Base-by-base conservation (phyloP, 352 stramenopile genomes). In the Pythium sp. region DNA sequence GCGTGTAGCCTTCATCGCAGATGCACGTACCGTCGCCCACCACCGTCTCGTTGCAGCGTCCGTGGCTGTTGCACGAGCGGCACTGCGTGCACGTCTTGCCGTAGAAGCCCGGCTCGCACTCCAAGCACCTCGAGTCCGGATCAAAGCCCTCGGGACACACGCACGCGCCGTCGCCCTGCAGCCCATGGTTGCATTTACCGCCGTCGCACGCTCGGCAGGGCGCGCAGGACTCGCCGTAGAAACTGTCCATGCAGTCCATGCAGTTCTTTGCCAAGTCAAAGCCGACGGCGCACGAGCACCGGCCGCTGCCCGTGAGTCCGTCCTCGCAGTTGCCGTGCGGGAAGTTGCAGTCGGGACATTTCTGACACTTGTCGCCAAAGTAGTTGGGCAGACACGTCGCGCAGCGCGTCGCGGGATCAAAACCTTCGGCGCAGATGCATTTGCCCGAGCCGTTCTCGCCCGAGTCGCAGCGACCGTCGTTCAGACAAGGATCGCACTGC, bases 301-400 rank as follows among this genome's bases (percentile, higher is more conserved):
- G 78, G 15, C 89, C 89, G 24, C 85, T 92, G 18, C 89, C 89
- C 7, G 75, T 86, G 15, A 94, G 67, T 14, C 89, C 85, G 64
- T 95, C 89, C 49, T 95, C 86, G 64, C 89, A 97, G 55, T 90
- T 90, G 62, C 89, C 89, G 64, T 93, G 81, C 6, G 86, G 86
- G 54, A 93, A 92, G 59, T 97, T 94, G 70, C 89, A 97, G 63
- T 89, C 72, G 2, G 82, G 78, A 61, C 89, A 97, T n/a, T 77
- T 76, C 30, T 79, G 69, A 70, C 89, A 97, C 51, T 81, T 84
- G 11, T 80, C 64, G 24, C 89, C 89, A 61, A 80, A 97, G 67
- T 80, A 95, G 2, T 78, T 76, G 2, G 89, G 84, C 20, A 97
- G 74, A 73, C 89, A 97, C 59, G 86, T 89, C 15, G 77, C 83